Evolutionary conservation across 2,329 filamentous ascomycete genomes (phyloP).

Genomic region (Berkeleyomyces basicola): DNA sequence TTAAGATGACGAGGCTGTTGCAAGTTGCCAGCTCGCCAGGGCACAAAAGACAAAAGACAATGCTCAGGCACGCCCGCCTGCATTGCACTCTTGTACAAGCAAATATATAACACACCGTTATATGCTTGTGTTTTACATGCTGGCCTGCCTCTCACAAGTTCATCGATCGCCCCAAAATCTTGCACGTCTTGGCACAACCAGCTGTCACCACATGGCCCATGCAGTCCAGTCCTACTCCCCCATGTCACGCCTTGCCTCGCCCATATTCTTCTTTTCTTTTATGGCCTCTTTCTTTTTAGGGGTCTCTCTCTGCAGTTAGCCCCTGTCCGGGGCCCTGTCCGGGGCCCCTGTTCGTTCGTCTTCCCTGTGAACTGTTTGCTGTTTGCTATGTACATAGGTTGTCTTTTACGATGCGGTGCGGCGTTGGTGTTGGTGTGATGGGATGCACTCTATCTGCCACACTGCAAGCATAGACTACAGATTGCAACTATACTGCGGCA

Average conservation of each 20-base stretch:
- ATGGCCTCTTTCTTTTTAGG: not conserved
- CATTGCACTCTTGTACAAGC: not conserved
- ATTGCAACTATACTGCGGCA: too few species aligned
- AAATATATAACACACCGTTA: not conserved
- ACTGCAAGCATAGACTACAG: not conserved
- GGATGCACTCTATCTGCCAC: not conserved
- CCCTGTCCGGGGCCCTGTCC: not conserved
- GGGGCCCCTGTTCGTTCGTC: not conserved
- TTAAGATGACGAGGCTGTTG: not conserved
- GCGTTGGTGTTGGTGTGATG: not conserved
- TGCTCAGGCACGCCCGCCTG: not conserved
- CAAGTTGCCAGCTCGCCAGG: not conserved
- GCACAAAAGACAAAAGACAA: not conserved
- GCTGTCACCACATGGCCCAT: conserved; percentile 6
- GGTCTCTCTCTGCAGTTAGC: not conserved
- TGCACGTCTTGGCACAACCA: not conserved
- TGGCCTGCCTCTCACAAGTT: not conserved
- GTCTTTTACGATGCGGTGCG: not conserved
- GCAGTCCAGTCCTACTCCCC: not conserved
- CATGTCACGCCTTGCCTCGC: not conserved
- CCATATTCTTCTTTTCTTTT: not conserved
- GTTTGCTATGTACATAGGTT: not conserved
- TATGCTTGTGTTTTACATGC: not conserved
- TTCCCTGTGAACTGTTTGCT: not conserved
- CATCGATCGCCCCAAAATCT: not conserved